Percentiles rank a stretch among this genome's conserved stretches.
Evolutionary conservation across 441 rosid genomes (phyloP).

Genomic region (Gossypium trilobum): DNA sequence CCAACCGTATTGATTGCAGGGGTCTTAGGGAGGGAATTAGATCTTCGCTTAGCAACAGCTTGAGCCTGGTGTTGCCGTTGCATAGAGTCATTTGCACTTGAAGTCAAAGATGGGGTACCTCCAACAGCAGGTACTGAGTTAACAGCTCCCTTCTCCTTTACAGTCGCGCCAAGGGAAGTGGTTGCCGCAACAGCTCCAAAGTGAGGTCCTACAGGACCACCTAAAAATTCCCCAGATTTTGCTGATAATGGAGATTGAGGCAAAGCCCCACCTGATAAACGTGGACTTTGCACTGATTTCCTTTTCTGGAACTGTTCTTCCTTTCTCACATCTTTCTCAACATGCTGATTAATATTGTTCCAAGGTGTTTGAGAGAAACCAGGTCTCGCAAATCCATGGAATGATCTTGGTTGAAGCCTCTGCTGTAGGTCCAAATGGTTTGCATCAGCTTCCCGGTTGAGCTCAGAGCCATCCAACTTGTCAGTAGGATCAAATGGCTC

Average conservation of each 20-base stretch:
- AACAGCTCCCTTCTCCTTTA: slow-evolving; percentile 62
- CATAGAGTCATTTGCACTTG: slow-evolving; percentile 72
- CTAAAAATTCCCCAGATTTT: slow-evolving; percentile 92
- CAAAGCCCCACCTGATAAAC: slow-evolving; percentile 64
- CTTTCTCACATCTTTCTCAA: slow-evolving; percentile 55
- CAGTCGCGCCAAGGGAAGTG: slow-evolving; percentile 44
- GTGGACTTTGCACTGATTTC: slow-evolving; percentile 80
- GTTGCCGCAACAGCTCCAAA: slow-evolving; percentile 56
- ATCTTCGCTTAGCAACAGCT: slow-evolving; percentile 49
- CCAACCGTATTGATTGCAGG: slow-evolving; percentile 77
- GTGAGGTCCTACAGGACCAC: slow-evolving; percentile 71
- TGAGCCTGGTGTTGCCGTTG: slow-evolving; percentile 73
- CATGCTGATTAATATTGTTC: slow-evolving; percentile 61
- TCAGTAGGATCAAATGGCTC: slow-evolving; percentile 62
- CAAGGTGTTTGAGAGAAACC: slow-evolving; percentile 54
- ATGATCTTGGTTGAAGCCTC: slow-evolving; percentile 48
- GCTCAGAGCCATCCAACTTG: slow-evolving; percentile 46
- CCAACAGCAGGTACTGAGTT: slow-evolving; percentile 59
- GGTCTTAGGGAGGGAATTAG: slow-evolving; percentile 71
- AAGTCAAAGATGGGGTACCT: slow-evolving; percentile 57
- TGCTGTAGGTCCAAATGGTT: slow-evolving; percentile 50
- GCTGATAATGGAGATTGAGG: slow-evolving; percentile 89
- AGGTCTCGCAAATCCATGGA: slow-evolving; percentile 47
- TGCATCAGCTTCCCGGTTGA: slow-evolving; percentile 44
- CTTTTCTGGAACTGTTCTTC: slow-evolving; percentile 73